Conservation (phyloP, 2,329 filamentous ascomycete genomes). For the Fusarium camptoceras region DNA sequence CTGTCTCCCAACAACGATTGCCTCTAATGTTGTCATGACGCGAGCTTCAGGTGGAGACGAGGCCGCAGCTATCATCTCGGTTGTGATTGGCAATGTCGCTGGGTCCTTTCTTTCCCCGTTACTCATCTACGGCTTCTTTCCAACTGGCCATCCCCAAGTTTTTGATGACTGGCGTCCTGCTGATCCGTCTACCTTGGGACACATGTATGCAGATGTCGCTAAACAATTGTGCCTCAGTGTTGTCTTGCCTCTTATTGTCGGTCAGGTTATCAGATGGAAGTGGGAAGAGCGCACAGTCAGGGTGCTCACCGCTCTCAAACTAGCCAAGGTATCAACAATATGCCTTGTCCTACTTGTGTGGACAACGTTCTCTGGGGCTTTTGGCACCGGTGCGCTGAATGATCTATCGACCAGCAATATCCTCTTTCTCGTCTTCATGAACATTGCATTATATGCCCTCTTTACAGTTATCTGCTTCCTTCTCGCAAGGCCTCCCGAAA, state of each 20-base stretch:
- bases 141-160: slow-evolving; percentile 56
- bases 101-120: slow-evolving; percentile 76
- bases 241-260: slow-evolving; percentile 71
- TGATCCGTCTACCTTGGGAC: slow-evolving; percentile 63
- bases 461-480: slow-evolving; percentile 72
- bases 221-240: slow-evolving; percentile 76
- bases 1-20: slow-evolving; percentile 78
- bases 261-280: slow-evolving; percentile 68
- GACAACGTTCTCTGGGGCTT: slow-evolving; percentile 75
- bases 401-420: slow-evolving; percentile 69
- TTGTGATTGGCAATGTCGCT: slow-evolving; percentile 75
- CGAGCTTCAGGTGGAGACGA: slow-evolving; percentile 75
- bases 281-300: slow-evolving; percentile 64
- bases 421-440: slow-evolving; percentile 75
- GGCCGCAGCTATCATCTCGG: slow-evolving; percentile 73
- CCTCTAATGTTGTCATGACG: slow-evolving; percentile 81
- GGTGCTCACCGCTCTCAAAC: slow-evolving; percentile 64
- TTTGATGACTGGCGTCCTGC: slow-evolving; percentile 69
- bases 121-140: slow-evolving; percentile 71
- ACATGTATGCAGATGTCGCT: slow-evolving; percentile 75
- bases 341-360: slow-evolving; percentile 63
- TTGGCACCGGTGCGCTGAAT: slow-evolving; percentile 71
- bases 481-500: slow-evolving; percentile 57
- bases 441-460: slow-evolving; percentile 70
- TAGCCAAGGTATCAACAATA: slow-evolving; percentile 62